Base-by-base conservation (phyloP, 306 rosid species). In the Erythrophleum fordii region DNA sequence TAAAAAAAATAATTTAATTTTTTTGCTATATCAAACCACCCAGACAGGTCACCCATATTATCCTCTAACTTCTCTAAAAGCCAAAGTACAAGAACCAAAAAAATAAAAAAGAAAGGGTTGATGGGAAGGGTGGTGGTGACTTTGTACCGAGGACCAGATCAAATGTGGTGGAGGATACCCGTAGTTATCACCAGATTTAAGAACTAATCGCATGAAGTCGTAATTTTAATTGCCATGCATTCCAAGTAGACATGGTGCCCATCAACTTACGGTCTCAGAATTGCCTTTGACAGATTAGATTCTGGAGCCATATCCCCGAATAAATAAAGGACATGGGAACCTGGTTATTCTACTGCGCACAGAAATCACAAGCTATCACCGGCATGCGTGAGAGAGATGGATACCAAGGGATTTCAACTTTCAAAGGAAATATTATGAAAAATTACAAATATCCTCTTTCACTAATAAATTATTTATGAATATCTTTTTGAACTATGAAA, bases 251-350 rank as follows among this genome's bases (percentile, higher is more conserved):
- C 79, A 67, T 56, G 25, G 35, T 56, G 41, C 66, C 22, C 68
- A 79, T 37, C 28, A 74, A 59, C 74, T 28, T 28, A 70, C 71
- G 37, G n/a, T 41, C 56, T 69, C 69, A 34, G 80, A 25, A 58
- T 28, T 60, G 20, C 16, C 53, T 60, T 72, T 48, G 46, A 76
- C n/a, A 62, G 69, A 51, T 59, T 79, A n/a, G n/a, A 45, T 31
- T 31, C 62, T 39, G 68, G 8, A 2, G 35, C 56, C 72, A 73
- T 42, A 42, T 69, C 75, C 17, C 61, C 67, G 69, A 69, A 51
- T 75, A 42, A 62, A 69, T 45, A 52, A 64, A 52, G 79, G 75
- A 42, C 72, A 64, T 16, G 62, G 8, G 77, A 64, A 9, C 23
- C 65, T 80, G 1, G 45, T 20, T 53, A 68, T 69, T 69, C 58